phyloP scores from a whole-genome alignment of 441 rosid genomes.

The Gossypium laxum region DNA sequence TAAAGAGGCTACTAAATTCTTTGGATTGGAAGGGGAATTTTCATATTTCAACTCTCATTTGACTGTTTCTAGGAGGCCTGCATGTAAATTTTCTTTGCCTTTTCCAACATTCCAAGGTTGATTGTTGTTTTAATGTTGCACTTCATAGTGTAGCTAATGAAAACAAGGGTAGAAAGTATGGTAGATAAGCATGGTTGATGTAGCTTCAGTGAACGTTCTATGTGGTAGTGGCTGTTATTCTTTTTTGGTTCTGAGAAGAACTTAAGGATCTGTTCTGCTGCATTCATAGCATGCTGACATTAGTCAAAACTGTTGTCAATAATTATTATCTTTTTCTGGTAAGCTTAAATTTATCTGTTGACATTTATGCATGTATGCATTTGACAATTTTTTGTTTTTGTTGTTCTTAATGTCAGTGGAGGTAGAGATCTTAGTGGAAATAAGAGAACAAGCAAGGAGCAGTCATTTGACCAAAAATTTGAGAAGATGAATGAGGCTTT shows the following conservation, averaged over 20 bases:
- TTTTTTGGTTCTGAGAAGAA: neutral
- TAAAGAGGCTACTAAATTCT: neutral
- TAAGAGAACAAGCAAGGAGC: conserved; percentile 49
- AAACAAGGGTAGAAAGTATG: neutral
- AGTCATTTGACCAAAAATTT: conserved; percentile 51
- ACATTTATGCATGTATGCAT: neutral
- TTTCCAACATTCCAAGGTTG: neutral
- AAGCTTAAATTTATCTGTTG: neutral
- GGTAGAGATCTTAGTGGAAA: conserved; percentile 61
- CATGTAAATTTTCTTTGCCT: neutral
- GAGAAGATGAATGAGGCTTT: conserved; percentile 45
- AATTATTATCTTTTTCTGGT: neutral
- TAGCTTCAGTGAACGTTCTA: neutral
- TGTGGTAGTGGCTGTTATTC: neutral
- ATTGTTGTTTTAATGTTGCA: neutral
- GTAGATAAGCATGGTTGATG: neutral
- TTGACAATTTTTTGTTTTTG: conserved; percentile 7
- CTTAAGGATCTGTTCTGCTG: neutral
- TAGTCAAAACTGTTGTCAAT: neutral
- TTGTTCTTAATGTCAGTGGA: conserved; percentile 32
- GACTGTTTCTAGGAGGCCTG: neutral
- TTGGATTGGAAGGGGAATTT: neutral
- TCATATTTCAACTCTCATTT: neutral
- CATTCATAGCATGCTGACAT: neutral
- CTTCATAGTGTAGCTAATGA: neutral